These are phyloP conservation scores for Blastobotrys terrestris DNA, from an alignment of 805 yeast species.

Conservation along the genomic window DNA sequence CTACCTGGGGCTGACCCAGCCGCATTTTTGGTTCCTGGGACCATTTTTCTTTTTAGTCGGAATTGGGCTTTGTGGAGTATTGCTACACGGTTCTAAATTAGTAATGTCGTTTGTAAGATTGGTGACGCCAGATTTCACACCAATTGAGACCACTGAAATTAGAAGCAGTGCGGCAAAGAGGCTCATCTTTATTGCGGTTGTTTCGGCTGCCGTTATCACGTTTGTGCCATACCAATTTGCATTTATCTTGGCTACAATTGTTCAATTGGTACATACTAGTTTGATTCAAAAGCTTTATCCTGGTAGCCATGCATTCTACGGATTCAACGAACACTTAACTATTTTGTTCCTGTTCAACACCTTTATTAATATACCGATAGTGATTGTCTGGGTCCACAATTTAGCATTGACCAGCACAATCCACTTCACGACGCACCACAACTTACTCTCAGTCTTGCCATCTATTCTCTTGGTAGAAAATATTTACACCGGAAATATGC, in stretches of 20 bases:
- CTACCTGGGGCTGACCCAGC: constrained; percentile 62
- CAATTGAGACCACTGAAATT: neutral
- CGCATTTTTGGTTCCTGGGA: constrained; percentile 50
- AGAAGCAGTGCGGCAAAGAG: neutral
- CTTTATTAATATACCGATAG: constrained; percentile 70
- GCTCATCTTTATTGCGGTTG: neutral
- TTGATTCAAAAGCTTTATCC: neutral
- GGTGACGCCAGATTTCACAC: neutral
- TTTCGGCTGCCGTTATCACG: constrained; percentile 2
- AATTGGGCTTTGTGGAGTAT: constrained; percentile 27
- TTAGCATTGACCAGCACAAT: constrained; percentile 28
- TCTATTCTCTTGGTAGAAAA: constrained; percentile 16
- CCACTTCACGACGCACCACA: constrained; percentile 65
- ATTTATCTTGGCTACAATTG: constrained; percentile 7
- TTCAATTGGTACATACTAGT: constrained; percentile 7
- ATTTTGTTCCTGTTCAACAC: constrained; percentile 68
- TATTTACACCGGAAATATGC: constrained; percentile 46
- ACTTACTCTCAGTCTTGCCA: constrained; percentile 30
- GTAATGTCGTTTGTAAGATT: neutral
- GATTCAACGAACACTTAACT: constrained; percentile 30
- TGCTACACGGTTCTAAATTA: neutral
- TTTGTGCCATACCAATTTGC: constrained; percentile 13
- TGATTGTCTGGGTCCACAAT: constrained; percentile 78
- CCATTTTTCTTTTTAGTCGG: constrained; percentile 48
- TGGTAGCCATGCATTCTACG: neutral